These are phyloP conservation scores for Tirmania nivea DNA, from an alignment of 495 filamentous ascomycete species.

Conservation along the genomic window DNA sequence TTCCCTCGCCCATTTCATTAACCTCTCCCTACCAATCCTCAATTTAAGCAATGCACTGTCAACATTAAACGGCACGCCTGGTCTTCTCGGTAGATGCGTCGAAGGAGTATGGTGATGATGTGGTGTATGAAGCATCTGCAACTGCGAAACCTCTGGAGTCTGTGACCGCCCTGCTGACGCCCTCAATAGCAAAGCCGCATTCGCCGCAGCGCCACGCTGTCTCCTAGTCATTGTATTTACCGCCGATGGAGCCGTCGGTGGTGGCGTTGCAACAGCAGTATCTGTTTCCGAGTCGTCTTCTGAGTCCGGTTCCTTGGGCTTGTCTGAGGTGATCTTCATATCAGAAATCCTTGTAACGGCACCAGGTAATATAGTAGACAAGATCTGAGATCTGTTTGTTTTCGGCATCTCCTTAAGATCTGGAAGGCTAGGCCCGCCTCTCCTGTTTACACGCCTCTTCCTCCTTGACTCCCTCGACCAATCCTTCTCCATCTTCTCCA, in stretches of 20 bases:
- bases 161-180: slow-evolving; percentile 44
- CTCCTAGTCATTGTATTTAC: slow-evolving; percentile 60
- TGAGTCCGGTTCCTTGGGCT: slow-evolving; percentile 34
- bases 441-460: slow-evolving; percentile 80
- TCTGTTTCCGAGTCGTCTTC: slow-evolving; percentile 67
- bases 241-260: slow-evolving; percentile 71
- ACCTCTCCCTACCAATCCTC: slow-evolving; percentile 39
- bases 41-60: slow-evolving; percentile 40
- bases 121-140: not conserved
- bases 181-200: slow-evolving; percentile 6
- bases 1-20: slow-evolving; percentile 37
- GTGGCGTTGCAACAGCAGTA: slow-evolving; percentile 66
- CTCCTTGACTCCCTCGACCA: slow-evolving; percentile 80
- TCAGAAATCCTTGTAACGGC: slow-evolving; percentile 36
- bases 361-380: slow-evolving; percentile 77
- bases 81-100: slow-evolving; percentile 4
- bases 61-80: slow-evolving; percentile 10
- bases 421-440: slow-evolving; percentile 81
- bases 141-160: slow-evolving; percentile 55
- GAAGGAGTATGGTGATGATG: not conserved
- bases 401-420: slow-evolving; percentile 88
- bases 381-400: slow-evolving; percentile 72
- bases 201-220: slow-evolving; percentile 44
- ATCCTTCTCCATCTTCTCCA: slow-evolving; percentile 77
- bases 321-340: slow-evolving; percentile 70